Conservation (phyloP, 177 flowering plant genomes). For the Telopea speciosissima region DNA sequence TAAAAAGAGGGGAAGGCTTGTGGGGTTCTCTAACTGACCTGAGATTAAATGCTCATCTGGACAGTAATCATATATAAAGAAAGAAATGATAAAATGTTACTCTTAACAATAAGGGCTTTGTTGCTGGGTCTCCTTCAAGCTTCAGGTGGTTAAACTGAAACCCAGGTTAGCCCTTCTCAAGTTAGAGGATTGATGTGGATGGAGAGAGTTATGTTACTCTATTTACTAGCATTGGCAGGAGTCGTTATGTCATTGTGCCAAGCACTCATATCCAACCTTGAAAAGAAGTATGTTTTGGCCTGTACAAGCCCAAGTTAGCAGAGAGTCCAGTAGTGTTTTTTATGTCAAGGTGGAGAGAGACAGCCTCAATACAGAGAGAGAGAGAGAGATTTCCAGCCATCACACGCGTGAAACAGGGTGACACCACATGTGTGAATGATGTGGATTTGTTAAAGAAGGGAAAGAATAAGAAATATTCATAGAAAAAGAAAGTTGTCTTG, state of each 20-base stretch:
- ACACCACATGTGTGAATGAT: slow-evolving; percentile 33
- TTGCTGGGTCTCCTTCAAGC: slow-evolving; percentile 31
- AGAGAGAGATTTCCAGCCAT: slow-evolving; percentile 5
- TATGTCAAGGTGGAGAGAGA: slow-evolving; percentile 35
- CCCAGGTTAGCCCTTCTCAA: slow-evolving; percentile 11
- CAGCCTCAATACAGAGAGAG: slow-evolving; percentile 22
- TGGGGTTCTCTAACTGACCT: background rate
- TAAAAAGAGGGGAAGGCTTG: background rate
- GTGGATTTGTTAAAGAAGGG: slow-evolving; percentile 8
- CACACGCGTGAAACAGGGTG: slow-evolving; percentile 6
- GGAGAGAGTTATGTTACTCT: slow-evolving; percentile 13
- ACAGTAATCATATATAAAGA: background rate
- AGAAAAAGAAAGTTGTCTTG: slow-evolving; percentile 17
- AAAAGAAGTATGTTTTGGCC: slow-evolving; percentile 28
- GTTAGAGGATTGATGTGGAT: slow-evolving; percentile 16
- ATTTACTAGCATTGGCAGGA: slow-evolving; percentile 26
- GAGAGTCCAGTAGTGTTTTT: slow-evolving; percentile 28
- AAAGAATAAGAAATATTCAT: too few relatives aligned
- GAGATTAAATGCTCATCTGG: background rate
- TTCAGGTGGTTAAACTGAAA: slow-evolving; percentile 34
- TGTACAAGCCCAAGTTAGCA: slow-evolving; percentile 26
- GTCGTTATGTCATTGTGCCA: slow-evolving; percentile 14
- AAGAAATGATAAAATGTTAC: background rate
- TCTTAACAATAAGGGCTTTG: slow-evolving; percentile 9
- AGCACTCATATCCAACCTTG: slow-evolving; percentile 18